These are phyloP conservation scores for Gracilaria caudata DNA, from an alignment of 23 red algal genomes.

Conservation along the genomic window DNA sequence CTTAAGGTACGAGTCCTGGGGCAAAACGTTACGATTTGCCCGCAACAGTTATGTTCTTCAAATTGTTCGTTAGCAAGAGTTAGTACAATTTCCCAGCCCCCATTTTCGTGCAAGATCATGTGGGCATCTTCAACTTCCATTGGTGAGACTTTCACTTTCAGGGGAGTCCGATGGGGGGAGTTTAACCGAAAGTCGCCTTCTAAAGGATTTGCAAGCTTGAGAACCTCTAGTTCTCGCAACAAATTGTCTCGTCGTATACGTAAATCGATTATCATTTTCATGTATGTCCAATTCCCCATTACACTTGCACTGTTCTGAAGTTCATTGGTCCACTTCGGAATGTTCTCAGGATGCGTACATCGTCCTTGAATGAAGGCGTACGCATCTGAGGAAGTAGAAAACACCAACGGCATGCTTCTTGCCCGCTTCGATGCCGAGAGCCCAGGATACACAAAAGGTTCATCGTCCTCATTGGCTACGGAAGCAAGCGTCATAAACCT, in stretches of 20 bases:
- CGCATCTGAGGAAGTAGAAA: conserved; percentile 25
- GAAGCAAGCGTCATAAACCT: conserved; percentile 56
- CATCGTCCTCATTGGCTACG: conserved; percentile 37
- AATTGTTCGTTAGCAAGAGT: conserved; percentile 68
- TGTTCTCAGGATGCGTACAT: conserved; percentile 1
- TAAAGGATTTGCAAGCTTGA: conserved; percentile 4
- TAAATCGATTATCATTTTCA: conserved; percentile 28
- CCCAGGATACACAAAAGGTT: conserved; percentile 1
- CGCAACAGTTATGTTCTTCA: conserved; percentile 36
- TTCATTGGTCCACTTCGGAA: conserved; percentile 1
- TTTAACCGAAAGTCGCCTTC: conserved; percentile 37
- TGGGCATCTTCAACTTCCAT: conserved; percentile 36
- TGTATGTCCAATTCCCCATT: conserved; percentile 45
- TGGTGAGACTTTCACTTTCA: conserved; percentile 44
- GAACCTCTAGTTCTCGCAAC: conserved; percentile 32
- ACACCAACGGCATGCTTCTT: conserved; percentile 35
- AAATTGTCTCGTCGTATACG: conserved; percentile 44
- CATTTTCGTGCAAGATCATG: conserved; percentile 47
- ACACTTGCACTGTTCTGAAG: conserved; percentile 12
- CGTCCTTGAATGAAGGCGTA: conserved; percentile 54
- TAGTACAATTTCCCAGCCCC: conserved; percentile 57
- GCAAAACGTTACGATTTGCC: conserved; percentile 28
- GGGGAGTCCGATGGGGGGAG: conserved; percentile 35
- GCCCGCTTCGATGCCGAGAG: conserved; percentile 11
- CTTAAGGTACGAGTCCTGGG: conserved; percentile 6